A percentile compares a stretch with the other conserved stretches of the same genome.
These are phyloP conservation scores for Blastobotrys americana DNA, from an alignment of 805 yeast species.

Conservation along the genomic window DNA sequence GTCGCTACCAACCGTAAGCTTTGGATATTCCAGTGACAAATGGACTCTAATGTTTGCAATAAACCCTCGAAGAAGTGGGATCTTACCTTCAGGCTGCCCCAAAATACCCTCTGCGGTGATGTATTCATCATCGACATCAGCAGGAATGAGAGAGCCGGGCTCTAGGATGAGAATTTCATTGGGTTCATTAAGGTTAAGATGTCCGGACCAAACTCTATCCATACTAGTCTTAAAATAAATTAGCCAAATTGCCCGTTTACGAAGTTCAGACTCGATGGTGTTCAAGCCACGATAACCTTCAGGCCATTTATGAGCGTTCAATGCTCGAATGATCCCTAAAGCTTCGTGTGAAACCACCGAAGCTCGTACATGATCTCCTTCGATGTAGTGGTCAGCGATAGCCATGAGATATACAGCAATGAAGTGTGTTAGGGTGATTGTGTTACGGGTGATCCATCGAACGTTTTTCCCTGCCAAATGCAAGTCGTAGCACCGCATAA, in stretches of 20 bases:
- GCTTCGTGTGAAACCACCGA: slow-evolving; percentile 2
- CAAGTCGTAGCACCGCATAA: slow-evolving; percentile 9
- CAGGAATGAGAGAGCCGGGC: slow-evolving; percentile 39
- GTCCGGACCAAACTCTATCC: slow-evolving; percentile 3
- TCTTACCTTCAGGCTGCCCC: slow-evolving; percentile 36
- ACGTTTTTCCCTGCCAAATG: slow-evolving; percentile 1
- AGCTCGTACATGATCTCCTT: slow-evolving; percentile 10
- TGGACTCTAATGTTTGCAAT: slow-evolving; percentile 8
- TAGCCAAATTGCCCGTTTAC: slow-evolving; percentile 15
- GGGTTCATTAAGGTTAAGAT: slow-evolving; percentile 1
- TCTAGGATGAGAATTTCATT: slow-evolving; percentile 7
- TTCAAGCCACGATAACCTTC: slow-evolving; percentile 10
- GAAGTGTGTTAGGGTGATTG: slow-evolving; percentile 8
- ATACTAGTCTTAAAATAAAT: slow-evolving; percentile 6
- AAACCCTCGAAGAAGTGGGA: slow-evolving; percentile 12
- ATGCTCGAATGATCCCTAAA: slow-evolving; percentile 7
- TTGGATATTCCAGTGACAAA: slow-evolving; percentile 9
- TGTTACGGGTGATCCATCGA: slow-evolving; percentile 7
- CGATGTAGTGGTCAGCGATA: slow-evolving; percentile 11
- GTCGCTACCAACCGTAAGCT: neutral
- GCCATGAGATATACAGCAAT: slow-evolving; percentile 5
- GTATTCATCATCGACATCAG: slow-evolving; percentile 76
- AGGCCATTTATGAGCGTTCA: slow-evolving; percentile 9
- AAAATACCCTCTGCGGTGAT: slow-evolving; percentile 53
- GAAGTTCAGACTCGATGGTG: slow-evolving; percentile 11